Evolutionary conservation across 257 asterid species (phyloP).

Genomic region (Ilex asprella): DNA sequence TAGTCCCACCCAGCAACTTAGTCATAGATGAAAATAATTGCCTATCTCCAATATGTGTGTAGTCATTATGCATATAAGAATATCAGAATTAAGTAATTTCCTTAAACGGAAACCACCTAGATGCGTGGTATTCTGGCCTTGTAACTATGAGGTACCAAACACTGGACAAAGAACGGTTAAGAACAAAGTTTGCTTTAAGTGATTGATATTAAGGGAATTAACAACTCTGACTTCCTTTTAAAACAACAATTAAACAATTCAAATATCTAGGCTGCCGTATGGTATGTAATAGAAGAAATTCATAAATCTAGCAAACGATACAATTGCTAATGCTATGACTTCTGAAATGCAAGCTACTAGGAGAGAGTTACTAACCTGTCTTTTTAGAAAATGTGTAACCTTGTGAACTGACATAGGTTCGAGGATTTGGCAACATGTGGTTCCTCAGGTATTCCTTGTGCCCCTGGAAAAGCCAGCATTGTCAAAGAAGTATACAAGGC

Average conservation of each 20-base stretch:
- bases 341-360: too few relatives aligned
- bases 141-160: too few relatives aligned
- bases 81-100: too few relatives aligned
- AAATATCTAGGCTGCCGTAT: neutral
- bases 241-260: neutral
- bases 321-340: too few relatives aligned
- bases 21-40: too few relatives aligned
- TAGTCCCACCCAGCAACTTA: too few relatives aligned
- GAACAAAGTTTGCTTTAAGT: too few relatives aligned
- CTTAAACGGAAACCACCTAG: too few relatives aligned
- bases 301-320: neutral
- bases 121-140: too few relatives aligned
- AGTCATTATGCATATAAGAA: too few relatives aligned
- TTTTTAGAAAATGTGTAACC: conserved; percentile 70
- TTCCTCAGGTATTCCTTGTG: conserved; percentile 72
- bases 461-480: conserved; percentile 40
- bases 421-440: conserved; percentile 69
- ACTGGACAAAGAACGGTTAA: too few relatives aligned
- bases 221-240: neutral
- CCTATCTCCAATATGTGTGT: too few relatives aligned
- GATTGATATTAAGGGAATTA: neutral
- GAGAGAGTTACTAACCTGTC: conserved; percentile 53
- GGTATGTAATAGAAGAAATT: neutral
- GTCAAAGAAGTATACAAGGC: neutral
- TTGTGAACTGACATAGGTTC: conserved; percentile 68